Base-by-base conservation (phyloP, 768 basidiomycete species). In the Thelephora ganbajun region DNA sequence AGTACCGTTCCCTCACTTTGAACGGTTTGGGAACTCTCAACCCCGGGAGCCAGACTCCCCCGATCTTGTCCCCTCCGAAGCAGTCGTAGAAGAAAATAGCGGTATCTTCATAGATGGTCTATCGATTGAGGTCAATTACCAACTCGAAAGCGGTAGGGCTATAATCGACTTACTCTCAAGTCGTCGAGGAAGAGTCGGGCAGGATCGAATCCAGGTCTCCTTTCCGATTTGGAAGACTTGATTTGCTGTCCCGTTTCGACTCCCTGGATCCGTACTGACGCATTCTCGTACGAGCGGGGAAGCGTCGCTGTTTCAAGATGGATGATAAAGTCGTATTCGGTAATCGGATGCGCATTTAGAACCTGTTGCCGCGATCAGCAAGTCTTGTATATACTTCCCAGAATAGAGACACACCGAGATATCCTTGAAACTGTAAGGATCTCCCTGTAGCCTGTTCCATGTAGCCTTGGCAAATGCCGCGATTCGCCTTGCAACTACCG, bases 261-360 rank as follows among this genome's bases (percentile, higher is more conserved):
- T 16, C 22, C 39, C 61, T 68, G 51, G 52, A 66, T 60, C 61
- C 82, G 73, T 1, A 73, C 58, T 1, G 62, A 61, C 1, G 66
- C 50, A 42, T 80, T 79, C 58, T 97, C 88, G 51, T 73, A 64
- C 59, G 90, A 86, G 18, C 88, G 77, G 1, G 89, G 77, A 2
- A 90, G 63, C 2, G 71, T 62, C 12, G 67, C 45, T 0, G 79
- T 69, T 37, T 91, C 71, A 18, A 98, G 72, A 50, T 84, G 74
- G 33, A 98, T 68, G 6, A 96, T 53, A 54, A 97, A 73, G 55
- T 96, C 83, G 57, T 96, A 99, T 56, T 92, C 85, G 2, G 77
- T 68, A 2, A 77, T 74, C 0, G 92, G 86, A 54, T 94, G 89
- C 9, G 75, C 66, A 66, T 97, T 96, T 46, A 98, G 70, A n/a